These are phyloP conservation scores for Malus hybrid DNA, from an alignment of 331 rosid genomes.

Conservation along the genomic window DNA sequence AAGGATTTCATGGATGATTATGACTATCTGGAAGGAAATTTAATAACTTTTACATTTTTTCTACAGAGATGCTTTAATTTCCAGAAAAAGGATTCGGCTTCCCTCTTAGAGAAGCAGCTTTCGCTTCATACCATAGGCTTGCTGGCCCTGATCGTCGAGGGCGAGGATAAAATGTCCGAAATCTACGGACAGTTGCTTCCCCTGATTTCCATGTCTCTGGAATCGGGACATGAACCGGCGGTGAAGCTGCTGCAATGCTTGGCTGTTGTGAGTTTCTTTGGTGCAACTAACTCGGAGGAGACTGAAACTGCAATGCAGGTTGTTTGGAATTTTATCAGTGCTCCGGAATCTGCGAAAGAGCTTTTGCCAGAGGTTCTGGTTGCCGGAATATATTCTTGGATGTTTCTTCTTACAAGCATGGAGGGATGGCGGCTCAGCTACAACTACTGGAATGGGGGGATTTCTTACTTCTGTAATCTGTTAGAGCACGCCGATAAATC, in stretches of 20 bases:
- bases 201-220: neutral
- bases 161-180: neutral
- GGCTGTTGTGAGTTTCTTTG: neutral
- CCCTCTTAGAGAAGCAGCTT: neutral
- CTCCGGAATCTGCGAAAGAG: neutral
- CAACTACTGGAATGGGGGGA: slow-evolving; percentile 24
- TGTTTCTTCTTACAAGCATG: slow-evolving; percentile 19
- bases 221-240: neutral
- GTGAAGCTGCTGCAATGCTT: neutral
- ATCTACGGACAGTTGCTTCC: neutral
- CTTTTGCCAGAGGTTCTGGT: neutral
- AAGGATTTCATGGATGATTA: neutral
- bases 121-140: neutral
- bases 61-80: neutral
- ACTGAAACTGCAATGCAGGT: neutral
- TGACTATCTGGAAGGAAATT: neutral
- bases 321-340: neutral
- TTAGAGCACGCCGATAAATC: slow-evolving; percentile 11
- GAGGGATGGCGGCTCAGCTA: slow-evolving; percentile 19
- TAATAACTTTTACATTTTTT: neutral
- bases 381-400: slow-evolving; percentile 25
- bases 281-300: neutral
- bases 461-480: slow-evolving; percentile 1
- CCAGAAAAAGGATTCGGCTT: neutral
- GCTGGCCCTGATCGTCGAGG: neutral